These are phyloP conservation scores for Cornus kousa DNA, from an alignment of 148 eudicot species.

Conservation along the genomic window DNA sequence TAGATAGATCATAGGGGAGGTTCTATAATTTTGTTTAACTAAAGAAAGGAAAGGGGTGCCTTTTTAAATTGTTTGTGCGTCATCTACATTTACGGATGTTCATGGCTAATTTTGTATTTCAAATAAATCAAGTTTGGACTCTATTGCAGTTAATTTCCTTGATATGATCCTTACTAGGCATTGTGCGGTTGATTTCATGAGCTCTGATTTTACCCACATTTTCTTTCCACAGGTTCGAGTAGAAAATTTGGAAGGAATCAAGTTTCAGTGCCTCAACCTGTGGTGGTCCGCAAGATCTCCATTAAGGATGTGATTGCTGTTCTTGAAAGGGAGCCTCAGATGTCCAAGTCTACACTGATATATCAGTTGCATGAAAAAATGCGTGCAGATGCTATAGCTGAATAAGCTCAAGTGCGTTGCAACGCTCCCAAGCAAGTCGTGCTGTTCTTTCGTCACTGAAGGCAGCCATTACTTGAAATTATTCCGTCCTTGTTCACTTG, in stretches of 20 bases:
- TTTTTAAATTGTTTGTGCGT: not conserved
- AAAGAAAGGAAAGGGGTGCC: too few relatives aligned
- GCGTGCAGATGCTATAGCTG: slow-evolving; percentile 16
- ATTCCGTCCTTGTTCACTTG: not conserved
- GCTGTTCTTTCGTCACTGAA: not conserved
- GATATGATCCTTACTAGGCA: not conserved
- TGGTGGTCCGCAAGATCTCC: slow-evolving; percentile 45
- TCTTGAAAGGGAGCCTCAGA: slow-evolving; percentile 90
- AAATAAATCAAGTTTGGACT: too few relatives aligned
- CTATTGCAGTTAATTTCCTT: too few relatives aligned
- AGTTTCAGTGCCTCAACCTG: slow-evolving; percentile 25
- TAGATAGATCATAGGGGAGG: too few relatives aligned
- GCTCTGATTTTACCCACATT: not conserved
- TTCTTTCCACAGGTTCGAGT: slow-evolving; percentile 31
- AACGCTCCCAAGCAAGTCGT: not conserved
- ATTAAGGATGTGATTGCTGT: slow-evolving; percentile 78
- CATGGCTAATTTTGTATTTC: not conserved
- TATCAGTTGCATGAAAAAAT: slow-evolving; percentile 61
- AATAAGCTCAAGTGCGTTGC: not conserved
- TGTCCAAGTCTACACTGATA: slow-evolving; percentile 60
- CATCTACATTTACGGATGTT: not conserved
- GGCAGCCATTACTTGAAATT: not conserved
- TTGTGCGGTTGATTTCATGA: not conserved
- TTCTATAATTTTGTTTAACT: too few relatives aligned
- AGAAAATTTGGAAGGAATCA: slow-evolving; percentile 50